These are phyloP conservation scores for Fraxinus angustifolia DNA, from an alignment of 305 asterid genomes.

Conservation along the genomic window DNA sequence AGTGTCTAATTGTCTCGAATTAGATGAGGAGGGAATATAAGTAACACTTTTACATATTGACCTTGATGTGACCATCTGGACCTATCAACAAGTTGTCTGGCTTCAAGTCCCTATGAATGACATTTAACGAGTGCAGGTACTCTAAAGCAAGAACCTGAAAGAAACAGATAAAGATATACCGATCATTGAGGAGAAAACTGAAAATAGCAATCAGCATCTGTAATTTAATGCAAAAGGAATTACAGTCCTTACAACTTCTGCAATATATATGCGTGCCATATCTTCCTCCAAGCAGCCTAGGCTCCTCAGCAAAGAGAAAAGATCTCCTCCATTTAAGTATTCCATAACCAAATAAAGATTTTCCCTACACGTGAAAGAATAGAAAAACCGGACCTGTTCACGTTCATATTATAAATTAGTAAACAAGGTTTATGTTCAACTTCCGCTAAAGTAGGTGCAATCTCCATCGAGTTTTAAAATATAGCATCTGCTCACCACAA, in stretches of 20 bases:
- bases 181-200: constrained; percentile 21
- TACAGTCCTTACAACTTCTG: constrained; percentile 85
- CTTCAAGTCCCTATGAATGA: constrained; percentile 95
- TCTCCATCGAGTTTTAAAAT: constrained; percentile 17
- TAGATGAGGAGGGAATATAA: constrained; percentile 17
- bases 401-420: constrained; percentile 51
- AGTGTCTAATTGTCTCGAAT: neutral
- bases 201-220: constrained; percentile 24
- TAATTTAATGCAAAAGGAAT: constrained; percentile 17
- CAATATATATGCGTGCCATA: constrained; percentile 83
- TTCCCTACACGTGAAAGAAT: constrained; percentile 99
- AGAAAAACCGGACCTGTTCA: constrained; percentile 99
- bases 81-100: constrained; percentile 98
- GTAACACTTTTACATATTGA: constrained; percentile 36
- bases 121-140: constrained; percentile 85
- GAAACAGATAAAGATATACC: constrained; percentile 24
- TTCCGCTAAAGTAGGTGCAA: constrained; percentile 16
- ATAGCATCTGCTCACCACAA: constrained; percentile 74
- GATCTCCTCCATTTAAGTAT: constrained; percentile 98
- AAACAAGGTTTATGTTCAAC: constrained; percentile 20
- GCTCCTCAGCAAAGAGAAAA: constrained; percentile 82
- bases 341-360: constrained; percentile 99
- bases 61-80: constrained; percentile 99
- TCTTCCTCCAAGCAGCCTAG: constrained; percentile 99
- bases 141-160: constrained; percentile 96